Evolutionary conservation across 2,329 filamentous ascomycete species (phyloP).

Genomic region (Verticillium albo-atrum): DNA sequence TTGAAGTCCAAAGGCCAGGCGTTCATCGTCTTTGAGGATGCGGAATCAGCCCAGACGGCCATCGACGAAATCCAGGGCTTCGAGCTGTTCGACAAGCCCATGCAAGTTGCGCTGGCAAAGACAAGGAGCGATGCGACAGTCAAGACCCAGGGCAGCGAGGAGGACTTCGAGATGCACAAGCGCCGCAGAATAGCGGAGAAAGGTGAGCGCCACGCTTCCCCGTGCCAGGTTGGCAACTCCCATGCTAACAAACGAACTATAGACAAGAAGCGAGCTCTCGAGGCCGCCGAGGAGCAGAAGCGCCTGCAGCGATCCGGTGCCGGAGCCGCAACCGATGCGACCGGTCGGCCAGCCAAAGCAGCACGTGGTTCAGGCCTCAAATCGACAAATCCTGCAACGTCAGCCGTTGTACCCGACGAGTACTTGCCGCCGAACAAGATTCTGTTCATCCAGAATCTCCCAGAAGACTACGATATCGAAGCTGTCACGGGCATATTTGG

Average conservation of each 20-base stretch:
- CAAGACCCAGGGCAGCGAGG: conserved; percentile 62
- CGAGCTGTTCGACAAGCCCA: conserved; percentile 85
- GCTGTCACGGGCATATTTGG: conserved; percentile 76
- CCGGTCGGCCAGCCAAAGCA: conserved; percentile 62
- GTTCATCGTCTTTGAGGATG: conserved; percentile 83
- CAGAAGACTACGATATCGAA: conserved; percentile 80
- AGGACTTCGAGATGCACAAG: conserved; percentile 88
- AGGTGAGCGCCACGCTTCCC: conserved; percentile 48
- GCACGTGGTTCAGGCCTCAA: conserved; percentile 72
- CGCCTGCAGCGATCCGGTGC: conserved; percentile 61
- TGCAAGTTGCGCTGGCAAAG: conserved; percentile 78
- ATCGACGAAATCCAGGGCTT: conserved; percentile 91
- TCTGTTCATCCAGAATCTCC: conserved; percentile 88
- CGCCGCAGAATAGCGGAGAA: conserved; percentile 81
- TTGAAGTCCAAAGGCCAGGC: conserved; percentile 92
- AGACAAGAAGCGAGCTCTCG: conserved; percentile 76
- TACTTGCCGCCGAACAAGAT: conserved; percentile 97
- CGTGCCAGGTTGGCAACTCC: neutral
- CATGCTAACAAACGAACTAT: conserved; percentile 1
- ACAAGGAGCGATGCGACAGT: conserved; percentile 87
- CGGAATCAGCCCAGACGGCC: conserved; percentile 74
- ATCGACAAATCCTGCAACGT: conserved; percentile 61
- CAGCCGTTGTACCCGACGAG: conserved; percentile 87
- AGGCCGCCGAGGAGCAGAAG: conserved; percentile 74
- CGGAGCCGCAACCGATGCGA: conserved; percentile 38